Base-by-base conservation (phyloP, 257 asterid species). In the Nicotiana obtusifolia region DNA sequence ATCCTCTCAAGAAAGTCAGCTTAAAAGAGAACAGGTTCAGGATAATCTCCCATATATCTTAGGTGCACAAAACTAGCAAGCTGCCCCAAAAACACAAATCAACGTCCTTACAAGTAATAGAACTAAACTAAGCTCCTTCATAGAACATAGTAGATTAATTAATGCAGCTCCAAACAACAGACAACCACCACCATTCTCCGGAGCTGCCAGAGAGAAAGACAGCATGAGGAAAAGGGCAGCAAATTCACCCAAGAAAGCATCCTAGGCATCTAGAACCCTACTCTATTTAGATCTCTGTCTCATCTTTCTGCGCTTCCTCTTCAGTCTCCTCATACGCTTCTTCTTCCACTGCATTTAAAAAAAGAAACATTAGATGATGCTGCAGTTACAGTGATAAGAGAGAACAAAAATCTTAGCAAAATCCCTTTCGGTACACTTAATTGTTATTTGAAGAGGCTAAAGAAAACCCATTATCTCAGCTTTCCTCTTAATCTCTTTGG, bases 231-330 rank as follows among this genome's bases (percentile, higher is more conserved):
- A 11, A 19, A 69, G 54, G 54, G 28, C 76, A 67, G 33, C 30
- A 69, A n/a, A n/a, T 69, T 69, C 77, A 20, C 26, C 33, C 77
- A 20, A 41, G 57, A 20, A 41, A 69, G 19, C 57, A n/a, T 24
- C 19, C 11, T 37, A 37, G 31, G 77, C 57, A 37, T 69, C 31
- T 37, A 30, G 57, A 41, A 10, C 33, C 33, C 57, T 69, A 7
- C 33, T 41, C 77, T 66, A 66, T 52, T 66, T 66, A 19, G 76
- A 66, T 66, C 76, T 33, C 28, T 66, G 28, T 66, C 76, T 66
- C 76, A 66, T 66, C 76, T 66, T 66, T 17, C 76, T 19, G 52
- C 26, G 76, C 76, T 66, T 66, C 49, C 75, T 65, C 49, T 66
- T 66, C 28, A 66, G 52, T 33, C 52, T 66, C 52, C 76, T 66